Base-by-base conservation (phyloP, 179 eudicot genomes). In the Spinacia oleracea region DNA sequence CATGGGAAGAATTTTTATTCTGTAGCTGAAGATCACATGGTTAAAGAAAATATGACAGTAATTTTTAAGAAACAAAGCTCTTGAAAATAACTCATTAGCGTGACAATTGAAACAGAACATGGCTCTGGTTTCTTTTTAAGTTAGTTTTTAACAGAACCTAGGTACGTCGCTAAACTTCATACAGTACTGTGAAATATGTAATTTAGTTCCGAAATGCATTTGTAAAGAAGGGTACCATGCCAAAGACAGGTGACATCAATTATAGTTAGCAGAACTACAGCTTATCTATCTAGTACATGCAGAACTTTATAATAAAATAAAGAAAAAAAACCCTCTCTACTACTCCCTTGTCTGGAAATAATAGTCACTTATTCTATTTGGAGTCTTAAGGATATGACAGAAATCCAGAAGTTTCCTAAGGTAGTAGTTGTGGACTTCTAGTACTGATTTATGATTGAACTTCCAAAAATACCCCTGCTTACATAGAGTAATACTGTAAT, bases 1-100 rank as follows among this genome's bases (percentile, higher is more conserved):
- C 96, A 96, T 93, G 11, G 97, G 98, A 75, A 88, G 87, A 62
- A 96, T 93, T 83, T 94, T 93, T 77, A 96, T 91, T 73, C 91
- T 88, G 87, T 89, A 96, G 86, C 99, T 96, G 87, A 85, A 73
- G 31, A 83, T 50, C 51, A 63, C 15, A 72, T 21, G 48, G 81
- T 82, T 67, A 76, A 83, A 59, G 83, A 38, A 23, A 77, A 80
- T 27, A 72, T 42, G 35, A 58, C 20, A 42, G 9, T 38, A 68
- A 90, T 87, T 74, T 84, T 83, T 78, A 81, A 82, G 64, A 78
- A 53, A 34, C 18, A 70, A 43, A 51, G 9, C 67, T 29, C 6
- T 50, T 29, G 9, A 4, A 71, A 70, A 50, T 23, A 34, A 8
- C 21, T 8, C 76, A 65, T 32, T 76, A 48, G 58, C 63, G 21